Percentiles rank a stretch among this genome's conserved stretches.
These are phyloP conservation scores for Cyberlindnera mycetangii DNA, from an alignment of 805 yeast species.

Conservation along the genomic window DNA sequence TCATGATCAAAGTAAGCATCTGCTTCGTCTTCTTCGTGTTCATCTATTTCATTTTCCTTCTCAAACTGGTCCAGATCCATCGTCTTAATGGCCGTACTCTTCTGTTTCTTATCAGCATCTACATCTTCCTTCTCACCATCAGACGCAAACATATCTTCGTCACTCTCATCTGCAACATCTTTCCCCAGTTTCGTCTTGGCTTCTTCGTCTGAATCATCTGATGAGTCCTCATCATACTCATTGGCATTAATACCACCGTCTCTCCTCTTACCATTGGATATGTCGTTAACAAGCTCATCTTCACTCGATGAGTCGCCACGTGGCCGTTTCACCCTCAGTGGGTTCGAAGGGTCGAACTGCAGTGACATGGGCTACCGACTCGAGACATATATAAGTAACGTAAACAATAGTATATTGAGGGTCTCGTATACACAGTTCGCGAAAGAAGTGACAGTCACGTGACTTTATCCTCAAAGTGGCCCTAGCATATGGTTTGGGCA, in stretches of 20 bases:
- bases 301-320: slow-evolving; percentile 10
- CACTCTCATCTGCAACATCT: slow-evolving; percentile 24
- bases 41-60: slow-evolving; percentile 12
- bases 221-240: slow-evolving; percentile 31
- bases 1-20: slow-evolving; percentile 1
- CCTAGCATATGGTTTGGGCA: too few species aligned
- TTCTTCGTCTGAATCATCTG: slow-evolving; percentile 8
- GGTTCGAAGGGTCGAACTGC: slow-evolving; percentile 8
- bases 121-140: slow-evolving; percentile 28
- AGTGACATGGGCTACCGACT: background rate
- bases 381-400: too few species aligned
- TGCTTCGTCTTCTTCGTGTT: too few species aligned
- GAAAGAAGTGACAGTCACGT: too few species aligned
- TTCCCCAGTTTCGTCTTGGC: slow-evolving; percentile 26
- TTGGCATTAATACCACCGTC: slow-evolving; percentile 15
- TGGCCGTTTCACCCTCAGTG: slow-evolving; percentile 1
- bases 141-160: slow-evolving; percentile 20
- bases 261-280: slow-evolving; percentile 18
- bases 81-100: slow-evolving; percentile 30
- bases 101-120: slow-evolving; percentile 31
- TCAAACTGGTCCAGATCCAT: slow-evolving; percentile 27
- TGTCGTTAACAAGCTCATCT: slow-evolving; percentile 21
- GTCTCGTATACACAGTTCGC: too few species aligned
- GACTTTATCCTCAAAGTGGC: too few species aligned
- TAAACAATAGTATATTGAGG: too few species aligned